Conservation (phyloP, 768 basidiomycete genomes). For the Cystofilobasidium ferigula region DNA sequence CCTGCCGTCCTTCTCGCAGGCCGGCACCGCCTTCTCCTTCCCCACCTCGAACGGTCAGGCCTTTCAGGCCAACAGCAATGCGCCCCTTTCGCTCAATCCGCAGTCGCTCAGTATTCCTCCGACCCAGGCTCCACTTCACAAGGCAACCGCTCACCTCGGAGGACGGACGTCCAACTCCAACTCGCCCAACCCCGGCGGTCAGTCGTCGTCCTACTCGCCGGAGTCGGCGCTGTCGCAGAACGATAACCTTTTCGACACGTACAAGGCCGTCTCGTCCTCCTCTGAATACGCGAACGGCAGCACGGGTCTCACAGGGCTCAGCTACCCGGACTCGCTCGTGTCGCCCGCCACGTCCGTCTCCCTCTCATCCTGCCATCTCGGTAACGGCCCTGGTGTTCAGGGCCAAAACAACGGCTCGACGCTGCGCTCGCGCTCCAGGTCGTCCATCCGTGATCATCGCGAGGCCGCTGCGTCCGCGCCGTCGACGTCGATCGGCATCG, state of each 20-base stretch:
- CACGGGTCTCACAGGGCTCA: not conserved
- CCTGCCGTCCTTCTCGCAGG: not conserved
- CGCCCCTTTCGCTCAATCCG: not conserved
- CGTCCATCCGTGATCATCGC: not conserved
- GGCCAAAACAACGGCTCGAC: conserved; percentile 1
- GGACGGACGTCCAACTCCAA: not conserved
- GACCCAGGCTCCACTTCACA: not conserved
- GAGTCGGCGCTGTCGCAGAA: not conserved
- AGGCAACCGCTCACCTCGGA: not conserved
- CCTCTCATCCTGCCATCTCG: conserved; percentile 2
- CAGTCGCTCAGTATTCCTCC: not conserved
- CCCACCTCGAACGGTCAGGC: not conserved
- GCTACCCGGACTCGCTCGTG: not conserved
- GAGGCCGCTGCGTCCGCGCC: not conserved
- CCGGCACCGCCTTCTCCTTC: not conserved
- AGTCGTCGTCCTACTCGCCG: not conserved
- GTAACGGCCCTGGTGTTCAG: not conserved
- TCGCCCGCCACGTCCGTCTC: conserved; percentile 17
- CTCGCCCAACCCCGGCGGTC: not conserved
- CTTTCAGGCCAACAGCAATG: too few relatives aligned
- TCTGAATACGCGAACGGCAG: conserved; percentile 5
- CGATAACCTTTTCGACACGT: not conserved
- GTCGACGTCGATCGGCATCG: not conserved
- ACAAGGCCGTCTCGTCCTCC: conserved; percentile 6
- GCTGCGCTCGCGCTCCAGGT: not conserved